A percentile compares a stretch with the other conserved stretches of the same genome.
Conservation (phyloP, 257 asterid genomes). For the Eustoma russellianum region DNA sequence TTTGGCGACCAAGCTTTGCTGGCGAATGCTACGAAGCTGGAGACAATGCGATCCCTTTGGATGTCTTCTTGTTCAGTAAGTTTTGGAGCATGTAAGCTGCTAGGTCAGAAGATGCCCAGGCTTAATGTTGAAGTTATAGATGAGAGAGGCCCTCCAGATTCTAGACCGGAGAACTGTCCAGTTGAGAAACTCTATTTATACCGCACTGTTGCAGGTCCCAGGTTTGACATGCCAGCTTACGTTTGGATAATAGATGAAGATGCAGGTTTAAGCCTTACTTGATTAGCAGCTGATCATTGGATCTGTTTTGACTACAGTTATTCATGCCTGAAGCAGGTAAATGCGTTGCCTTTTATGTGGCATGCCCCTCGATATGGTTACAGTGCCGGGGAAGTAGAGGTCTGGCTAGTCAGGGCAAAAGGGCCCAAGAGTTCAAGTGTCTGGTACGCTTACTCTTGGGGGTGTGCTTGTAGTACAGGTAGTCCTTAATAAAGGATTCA, state of each 20-base stretch:
- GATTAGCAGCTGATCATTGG: conserved; percentile 1
- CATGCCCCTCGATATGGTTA: conserved; percentile 21
- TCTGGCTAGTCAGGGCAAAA: conserved; percentile 9
- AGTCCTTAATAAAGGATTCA: conserved; percentile 25
- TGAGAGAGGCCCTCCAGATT: conserved; percentile 74
- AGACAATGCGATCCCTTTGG: conserved; percentile 99
- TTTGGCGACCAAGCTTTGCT: conserved; percentile 93
- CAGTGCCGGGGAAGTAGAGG: conserved; percentile 26
- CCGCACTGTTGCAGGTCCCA: conserved; percentile 71
- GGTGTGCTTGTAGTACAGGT: conserved; percentile 34
- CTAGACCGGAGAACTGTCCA: conserved; percentile 58
- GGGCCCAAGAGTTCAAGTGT: conserved; percentile 36
- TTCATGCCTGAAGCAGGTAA: conserved; percentile 31
- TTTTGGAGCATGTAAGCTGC: conserved; percentile 82
- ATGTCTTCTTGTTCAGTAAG: conserved; percentile 94
- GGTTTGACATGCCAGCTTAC: conserved; percentile 78
- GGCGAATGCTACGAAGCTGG: conserved; percentile 92
- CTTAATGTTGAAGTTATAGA: conserved; percentile 90
- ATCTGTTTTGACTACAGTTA: background rate
- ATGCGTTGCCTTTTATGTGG: conserved; percentile 15
- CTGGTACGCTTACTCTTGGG: conserved; percentile 45
- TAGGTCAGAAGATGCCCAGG: conserved; percentile 73
- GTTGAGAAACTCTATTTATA: conserved; percentile 79
- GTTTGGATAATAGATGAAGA: conserved; percentile 70
- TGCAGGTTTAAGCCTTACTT: conserved; percentile 28